Evolutionary conservation across 1,139 yeast genomes (phyloP), one percentile per base, ranked within the genome.

Genomic region (Candida gigantensis): DNA sequence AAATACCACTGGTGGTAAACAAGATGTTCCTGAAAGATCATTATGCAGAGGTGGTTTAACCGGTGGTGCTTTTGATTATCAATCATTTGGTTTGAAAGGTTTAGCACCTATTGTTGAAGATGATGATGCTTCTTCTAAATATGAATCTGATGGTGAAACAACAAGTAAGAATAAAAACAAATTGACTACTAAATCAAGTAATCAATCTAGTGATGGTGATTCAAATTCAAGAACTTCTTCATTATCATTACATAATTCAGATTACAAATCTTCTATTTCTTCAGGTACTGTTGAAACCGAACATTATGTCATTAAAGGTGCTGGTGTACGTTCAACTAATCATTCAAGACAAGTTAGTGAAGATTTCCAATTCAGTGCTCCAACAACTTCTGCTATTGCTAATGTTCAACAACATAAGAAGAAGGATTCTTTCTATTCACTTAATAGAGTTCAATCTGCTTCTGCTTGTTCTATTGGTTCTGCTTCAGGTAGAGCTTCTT

Each of bases 71-170:
- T 58, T 61, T 41, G 68, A 64, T 40, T 47, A 49, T 33, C 50
- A 51, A 38, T 58, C 62, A 33, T 62, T 60, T 50, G 69, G 68
- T 3, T 50, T 63, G 34, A 56, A 58, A 40, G 69, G 67, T 2
- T 64, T 70, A 46, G 68, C 64, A 17, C 74, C 74, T 35, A 67
- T 68, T 47, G 63, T 57, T 12, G 75, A 68, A 46, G 48, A 53
- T 40, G 71, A 62, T 37, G 58, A 58, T 38, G 52, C 55, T 23
- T 56, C 68, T 15, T 64, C 71, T 12, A 62, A 60, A 37, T 67
- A 69, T 42, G 68, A 62, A 20, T 58, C 65, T 42, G 68, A 61
- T 35, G 57, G 51, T n/a, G 61, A 54, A 17, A 15, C 27, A 2
- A 20, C 13, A 5, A 24, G 9, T 17, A 25, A 16, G 15, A 23